These are phyloP conservation scores for Spergularia marina DNA, from an alignment of 148 eudicot genomes.

Conservation along the genomic window DNA sequence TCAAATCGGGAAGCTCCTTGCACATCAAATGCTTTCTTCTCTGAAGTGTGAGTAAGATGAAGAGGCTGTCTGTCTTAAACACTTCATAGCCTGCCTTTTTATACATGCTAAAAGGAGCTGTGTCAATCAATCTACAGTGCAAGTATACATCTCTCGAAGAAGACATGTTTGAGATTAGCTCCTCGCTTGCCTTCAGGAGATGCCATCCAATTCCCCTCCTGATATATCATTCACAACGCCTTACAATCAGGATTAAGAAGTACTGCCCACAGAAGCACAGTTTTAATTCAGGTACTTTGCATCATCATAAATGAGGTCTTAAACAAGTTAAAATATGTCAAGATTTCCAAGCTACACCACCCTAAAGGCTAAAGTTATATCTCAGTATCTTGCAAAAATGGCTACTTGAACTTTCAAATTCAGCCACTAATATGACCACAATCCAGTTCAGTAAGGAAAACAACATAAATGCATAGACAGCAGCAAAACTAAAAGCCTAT, in stretches of 20 bases:
- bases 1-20: constrained; percentile 54
- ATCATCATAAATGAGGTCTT: too few species aligned
- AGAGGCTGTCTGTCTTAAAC: constrained; percentile 70
- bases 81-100: constrained; percentile 80
- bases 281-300: background rate
- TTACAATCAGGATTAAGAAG: constrained; percentile 4
- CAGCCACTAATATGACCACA: too few species aligned
- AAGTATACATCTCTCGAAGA: constrained; percentile 65
- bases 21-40: constrained; percentile 91
- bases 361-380: too few species aligned
- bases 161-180: constrained; percentile 71
- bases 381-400: too few species aligned
- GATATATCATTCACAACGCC: constrained; percentile 17
- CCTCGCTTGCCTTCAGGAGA: constrained; percentile 85
- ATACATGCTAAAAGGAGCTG: constrained; percentile 84
- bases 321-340: too few species aligned
- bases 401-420: too few species aligned
- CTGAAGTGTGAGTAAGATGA: constrained; percentile 64
- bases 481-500: too few species aligned
- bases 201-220: constrained; percentile 99
- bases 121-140: constrained; percentile 90
- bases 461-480: too few species aligned
- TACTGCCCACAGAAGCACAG: background rate
- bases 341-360: too few species aligned
- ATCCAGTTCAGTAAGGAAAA: too few species aligned